A percentile compares a stretch with the other conserved stretches of the same genome.
Conservation (phyloP, 108 stramenopile species). For the Schizochytrium sp. region DNA sequence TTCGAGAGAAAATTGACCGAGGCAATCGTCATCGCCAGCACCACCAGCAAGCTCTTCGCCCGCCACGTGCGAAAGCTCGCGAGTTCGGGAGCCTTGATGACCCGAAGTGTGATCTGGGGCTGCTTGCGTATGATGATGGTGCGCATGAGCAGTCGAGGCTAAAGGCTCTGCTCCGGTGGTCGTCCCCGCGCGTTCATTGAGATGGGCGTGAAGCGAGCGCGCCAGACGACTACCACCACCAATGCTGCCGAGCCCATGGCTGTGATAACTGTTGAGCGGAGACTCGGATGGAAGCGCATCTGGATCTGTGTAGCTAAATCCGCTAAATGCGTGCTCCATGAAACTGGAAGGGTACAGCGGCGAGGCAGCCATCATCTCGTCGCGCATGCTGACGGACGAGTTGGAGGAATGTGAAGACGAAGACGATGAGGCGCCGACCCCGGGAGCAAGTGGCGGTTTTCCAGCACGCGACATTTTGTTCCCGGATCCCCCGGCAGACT, state of each 20-base stretch:
- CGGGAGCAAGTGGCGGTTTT: neutral
- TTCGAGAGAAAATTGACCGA: neutral
- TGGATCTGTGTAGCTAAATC: constrained; percentile 10
- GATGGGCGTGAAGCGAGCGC: neutral
- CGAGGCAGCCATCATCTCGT: constrained; percentile 2
- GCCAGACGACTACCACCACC: neutral
- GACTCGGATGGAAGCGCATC: neutral
- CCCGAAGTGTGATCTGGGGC: neutral
- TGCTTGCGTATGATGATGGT: neutral
- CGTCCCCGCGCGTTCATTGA: neutral
- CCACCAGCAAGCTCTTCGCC: neutral
- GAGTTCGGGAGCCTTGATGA: neutral
- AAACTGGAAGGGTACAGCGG: neutral
- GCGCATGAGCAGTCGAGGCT: neutral
- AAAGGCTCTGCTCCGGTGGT: neutral
- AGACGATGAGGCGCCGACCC: neutral
- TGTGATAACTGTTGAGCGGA: neutral
- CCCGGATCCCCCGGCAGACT: neutral
- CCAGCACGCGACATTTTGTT: neutral
- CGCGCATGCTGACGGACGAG: neutral
- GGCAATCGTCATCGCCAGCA: neutral
- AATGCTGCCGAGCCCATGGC: neutral
- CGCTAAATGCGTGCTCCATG: constrained; percentile 4
- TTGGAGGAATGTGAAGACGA: neutral
- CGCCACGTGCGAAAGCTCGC: neutral